Conservation (phyloP, 306 rosid genomes). For the Lathyrus aphaca region DNA sequence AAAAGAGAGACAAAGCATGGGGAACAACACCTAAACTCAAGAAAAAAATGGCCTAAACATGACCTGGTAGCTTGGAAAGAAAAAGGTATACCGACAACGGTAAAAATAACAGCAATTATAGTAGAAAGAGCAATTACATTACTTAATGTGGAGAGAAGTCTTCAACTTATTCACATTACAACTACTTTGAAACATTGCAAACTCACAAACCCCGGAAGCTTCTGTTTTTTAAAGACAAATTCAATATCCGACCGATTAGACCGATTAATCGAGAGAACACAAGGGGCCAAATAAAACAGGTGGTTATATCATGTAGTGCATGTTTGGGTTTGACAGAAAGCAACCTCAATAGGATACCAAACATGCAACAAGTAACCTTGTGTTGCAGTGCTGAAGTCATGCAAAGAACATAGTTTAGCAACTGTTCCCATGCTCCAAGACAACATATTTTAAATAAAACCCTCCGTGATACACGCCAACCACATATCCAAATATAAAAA, state of each 20-base stretch:
- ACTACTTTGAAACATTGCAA: not conserved
- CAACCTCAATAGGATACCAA: too few relatives aligned
- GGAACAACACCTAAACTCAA: not conserved
- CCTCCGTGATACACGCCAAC: constrained; percentile 29
- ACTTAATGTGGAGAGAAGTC: not conserved
- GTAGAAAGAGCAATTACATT: not conserved
- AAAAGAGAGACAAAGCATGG: constrained; percentile 12
- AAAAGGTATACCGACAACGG: not conserved
- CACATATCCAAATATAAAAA: constrained; percentile 29
- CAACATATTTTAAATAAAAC: constrained; percentile 18
- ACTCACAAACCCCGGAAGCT: not conserved
- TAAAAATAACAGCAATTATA: not conserved
- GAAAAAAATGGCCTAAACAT: not conserved
- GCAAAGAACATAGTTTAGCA: constrained; percentile 27
- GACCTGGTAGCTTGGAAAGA: not conserved
- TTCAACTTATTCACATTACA: not conserved
- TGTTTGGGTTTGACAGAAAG: too few relatives aligned
- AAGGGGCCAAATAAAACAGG: too few relatives aligned
- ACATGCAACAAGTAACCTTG: not conserved
- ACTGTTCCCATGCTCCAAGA: constrained; percentile 32
- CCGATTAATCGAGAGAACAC: too few relatives aligned
- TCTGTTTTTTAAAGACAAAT: too few relatives aligned
- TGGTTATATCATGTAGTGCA: too few relatives aligned
- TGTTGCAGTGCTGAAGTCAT: constrained; percentile 8
- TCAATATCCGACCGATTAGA: too few relatives aligned